A percentile compares a stretch with the other conserved stretches of the same genome.
Conservation (phyloP, 306 rosid species). For the Leucaena leucocephala region DNA sequence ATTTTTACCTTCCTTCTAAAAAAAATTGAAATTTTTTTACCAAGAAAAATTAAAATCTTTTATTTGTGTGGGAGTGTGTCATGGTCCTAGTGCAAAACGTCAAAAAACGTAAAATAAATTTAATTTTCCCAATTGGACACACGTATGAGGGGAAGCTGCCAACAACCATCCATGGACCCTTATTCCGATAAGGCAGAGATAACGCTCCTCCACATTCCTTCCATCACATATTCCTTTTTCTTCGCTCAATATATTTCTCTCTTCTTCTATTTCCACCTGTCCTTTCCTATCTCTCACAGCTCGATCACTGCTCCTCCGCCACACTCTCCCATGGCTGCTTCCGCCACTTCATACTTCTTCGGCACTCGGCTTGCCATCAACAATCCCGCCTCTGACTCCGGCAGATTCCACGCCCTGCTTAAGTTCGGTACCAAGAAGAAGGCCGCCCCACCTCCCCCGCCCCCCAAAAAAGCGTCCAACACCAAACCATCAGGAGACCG, state of each 20-base stretch:
- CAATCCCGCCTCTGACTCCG: slow-evolving; percentile 7
- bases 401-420: slow-evolving; percentile 45
- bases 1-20: too few relatives aligned
- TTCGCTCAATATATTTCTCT: neutral
- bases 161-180: slow-evolving; percentile 25
- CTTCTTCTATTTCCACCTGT: neutral
- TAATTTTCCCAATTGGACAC: neutral
- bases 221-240: neutral
- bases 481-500: slow-evolving; percentile 30
- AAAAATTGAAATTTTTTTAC: too few relatives aligned
- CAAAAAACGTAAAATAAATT: neutral
- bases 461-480: slow-evolving; percentile 32
- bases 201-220: neutral
- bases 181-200: slow-evolving; percentile 47
- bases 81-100: too few relatives aligned
- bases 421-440: slow-evolving; percentile 41
- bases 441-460: slow-evolving; percentile 32
- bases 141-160: slow-evolving; percentile 26
- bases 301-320: neutral
- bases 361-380: slow-evolving; percentile 42
- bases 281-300: neutral
- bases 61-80: too few relatives aligned
- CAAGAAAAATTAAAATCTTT: too few relatives aligned
- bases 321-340: slow-evolving; percentile 39
- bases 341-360: slow-evolving; percentile 44